phyloP scores from a whole-genome alignment of 306 rosid genomes.

The Fragaria iinumae region DNA sequence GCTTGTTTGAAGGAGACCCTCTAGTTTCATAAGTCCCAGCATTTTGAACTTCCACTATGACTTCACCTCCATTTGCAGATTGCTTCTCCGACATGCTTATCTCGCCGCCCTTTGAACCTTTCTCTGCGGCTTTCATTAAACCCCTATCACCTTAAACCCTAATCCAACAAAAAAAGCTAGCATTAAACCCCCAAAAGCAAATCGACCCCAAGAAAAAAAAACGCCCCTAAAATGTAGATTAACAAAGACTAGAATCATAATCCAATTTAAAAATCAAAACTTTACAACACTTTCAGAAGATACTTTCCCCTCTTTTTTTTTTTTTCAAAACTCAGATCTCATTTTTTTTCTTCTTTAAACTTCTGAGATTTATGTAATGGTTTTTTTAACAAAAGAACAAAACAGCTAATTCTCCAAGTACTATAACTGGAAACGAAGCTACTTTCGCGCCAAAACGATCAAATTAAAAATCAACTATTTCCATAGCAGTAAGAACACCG shows the following conservation, averaged over 20 bases:
- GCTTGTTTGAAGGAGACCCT: slow-evolving; percentile 32
- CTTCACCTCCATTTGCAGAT: slow-evolving; percentile 39
- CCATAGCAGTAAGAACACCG: background rate
- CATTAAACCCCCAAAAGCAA: background rate
- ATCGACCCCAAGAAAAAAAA: background rate
- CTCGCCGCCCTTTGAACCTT: slow-evolving; percentile 35
- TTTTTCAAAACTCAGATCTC: background rate
- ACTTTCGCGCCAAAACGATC: slow-evolving; percentile 13
- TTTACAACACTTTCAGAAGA: slow-evolving; percentile 13
- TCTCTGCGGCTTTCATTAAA: slow-evolving; percentile 37
- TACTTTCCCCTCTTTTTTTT: background rate
- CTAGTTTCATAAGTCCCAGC: slow-evolving; percentile 33
- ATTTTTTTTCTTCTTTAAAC: background rate
- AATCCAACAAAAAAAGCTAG: background rate
- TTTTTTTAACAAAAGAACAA: background rate
- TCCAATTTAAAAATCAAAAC: background rate
- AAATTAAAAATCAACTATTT: background rate
- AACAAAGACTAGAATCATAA: background rate
- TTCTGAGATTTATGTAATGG: background rate
- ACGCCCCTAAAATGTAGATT: background rate
- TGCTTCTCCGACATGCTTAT: slow-evolving; percentile 58
- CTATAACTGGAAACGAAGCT: background rate
- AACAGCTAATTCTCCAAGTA: background rate
- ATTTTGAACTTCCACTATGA: slow-evolving; percentile 44
- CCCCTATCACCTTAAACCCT: slow-evolving; percentile 27